phyloP scores from a whole-genome alignment of 495 filamentous ascomycete genomes.

The Symbiotaphrina buchneri region DNA sequence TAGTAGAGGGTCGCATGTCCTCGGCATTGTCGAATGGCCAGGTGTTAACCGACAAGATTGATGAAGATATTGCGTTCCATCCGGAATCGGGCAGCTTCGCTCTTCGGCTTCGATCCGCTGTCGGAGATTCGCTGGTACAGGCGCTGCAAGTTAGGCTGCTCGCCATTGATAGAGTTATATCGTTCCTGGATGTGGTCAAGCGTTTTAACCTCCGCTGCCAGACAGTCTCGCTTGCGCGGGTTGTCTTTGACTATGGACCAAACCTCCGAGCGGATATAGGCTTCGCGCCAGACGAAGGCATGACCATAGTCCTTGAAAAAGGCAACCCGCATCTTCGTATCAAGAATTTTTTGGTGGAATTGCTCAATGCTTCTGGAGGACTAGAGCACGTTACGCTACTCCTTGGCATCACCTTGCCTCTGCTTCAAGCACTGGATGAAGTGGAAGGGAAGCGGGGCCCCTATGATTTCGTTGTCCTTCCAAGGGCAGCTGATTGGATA shows the following conservation, averaged over 20 bases:
- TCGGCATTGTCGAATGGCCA: constrained; percentile 16
- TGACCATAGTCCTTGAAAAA: constrained; percentile 27
- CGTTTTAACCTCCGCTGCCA: constrained; percentile 26
- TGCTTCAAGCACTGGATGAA: constrained; percentile 38
- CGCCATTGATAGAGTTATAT: constrained; percentile 39
- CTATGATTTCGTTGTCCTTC: constrained; percentile 4
- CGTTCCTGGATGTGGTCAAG: constrained; percentile 36
- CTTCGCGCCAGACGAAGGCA: constrained; percentile 11
- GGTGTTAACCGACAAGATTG: constrained; percentile 24
- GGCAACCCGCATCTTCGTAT: constrained; percentile 61
- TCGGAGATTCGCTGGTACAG: constrained; percentile 31
- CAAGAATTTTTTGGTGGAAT: constrained; percentile 32
- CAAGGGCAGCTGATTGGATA: constrained; percentile 7
- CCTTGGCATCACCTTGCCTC: constrained; percentile 39
- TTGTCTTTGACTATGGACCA: constrained; percentile 36
- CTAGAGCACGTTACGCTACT: constrained; percentile 28
- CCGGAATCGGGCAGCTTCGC: constrained; percentile 30
- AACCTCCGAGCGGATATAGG: constrained; percentile 13
- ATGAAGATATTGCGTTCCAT: constrained; percentile 36
- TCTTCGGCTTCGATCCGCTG: constrained; percentile 27
- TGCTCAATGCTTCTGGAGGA: constrained; percentile 33
- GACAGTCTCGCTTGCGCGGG: constrained; percentile 30
- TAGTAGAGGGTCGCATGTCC: constrained; percentile 18
- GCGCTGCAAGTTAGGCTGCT: constrained; percentile 28
- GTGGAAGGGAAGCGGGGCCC: constrained; percentile 16